phyloP scores from a whole-genome alignment of 306 rosid species.

The Cicer bijugum region DNA sequence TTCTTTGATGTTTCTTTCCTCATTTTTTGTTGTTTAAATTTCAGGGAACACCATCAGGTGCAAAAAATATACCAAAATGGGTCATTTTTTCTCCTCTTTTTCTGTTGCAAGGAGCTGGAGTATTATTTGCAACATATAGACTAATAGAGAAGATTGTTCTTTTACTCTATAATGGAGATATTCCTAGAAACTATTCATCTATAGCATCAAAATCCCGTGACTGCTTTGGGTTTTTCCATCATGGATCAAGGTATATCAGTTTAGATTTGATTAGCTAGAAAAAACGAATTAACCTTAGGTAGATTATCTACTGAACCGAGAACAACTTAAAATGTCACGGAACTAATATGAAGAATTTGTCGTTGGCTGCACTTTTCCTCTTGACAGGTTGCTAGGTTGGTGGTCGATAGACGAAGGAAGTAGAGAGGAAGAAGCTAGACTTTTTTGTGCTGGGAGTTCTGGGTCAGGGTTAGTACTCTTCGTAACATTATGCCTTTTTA shows the following conservation, averaged over 20 bases:
- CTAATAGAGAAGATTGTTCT: slow-evolving; percentile 71
- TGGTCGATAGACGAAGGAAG: slow-evolving; percentile 94
- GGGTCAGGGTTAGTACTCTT: slow-evolving; percentile 79
- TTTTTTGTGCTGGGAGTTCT: slow-evolving; percentile 61
- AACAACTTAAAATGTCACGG: slow-evolving; percentile 17
- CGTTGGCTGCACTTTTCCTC: slow-evolving; percentile 37
- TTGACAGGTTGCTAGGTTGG: slow-evolving; percentile 84
- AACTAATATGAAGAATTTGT: slow-evolving; percentile 34
- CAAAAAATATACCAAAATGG: slow-evolving; percentile 55
- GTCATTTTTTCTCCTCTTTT: slow-evolving; percentile 71
- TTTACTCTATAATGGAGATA: slow-evolving; percentile 53
- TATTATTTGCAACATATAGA: slow-evolving; percentile 73
- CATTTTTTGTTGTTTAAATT: slow-evolving; percentile 38
- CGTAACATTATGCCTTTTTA: slow-evolving; percentile 17
- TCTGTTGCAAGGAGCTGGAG: slow-evolving; percentile 86
- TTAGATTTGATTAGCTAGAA: slow-evolving; percentile 27
- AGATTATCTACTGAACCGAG: slow-evolving; percentile 23
- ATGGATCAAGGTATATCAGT: slow-evolving; percentile 74
- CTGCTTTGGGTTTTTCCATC: slow-evolving; percentile 72
- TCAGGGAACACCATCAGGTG: slow-evolving; percentile 69
- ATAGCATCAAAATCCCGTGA: slow-evolving; percentile 66
- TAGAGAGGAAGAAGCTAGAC: slow-evolving; percentile 87
- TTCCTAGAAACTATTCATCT: slow-evolving; percentile 61
- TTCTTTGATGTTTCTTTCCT: slow-evolving; percentile 25
- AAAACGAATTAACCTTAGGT: slow-evolving; percentile 21